Conservation (phyloP, 805 yeast species). For the Sungouiozyma ichnusensis region DNA sequence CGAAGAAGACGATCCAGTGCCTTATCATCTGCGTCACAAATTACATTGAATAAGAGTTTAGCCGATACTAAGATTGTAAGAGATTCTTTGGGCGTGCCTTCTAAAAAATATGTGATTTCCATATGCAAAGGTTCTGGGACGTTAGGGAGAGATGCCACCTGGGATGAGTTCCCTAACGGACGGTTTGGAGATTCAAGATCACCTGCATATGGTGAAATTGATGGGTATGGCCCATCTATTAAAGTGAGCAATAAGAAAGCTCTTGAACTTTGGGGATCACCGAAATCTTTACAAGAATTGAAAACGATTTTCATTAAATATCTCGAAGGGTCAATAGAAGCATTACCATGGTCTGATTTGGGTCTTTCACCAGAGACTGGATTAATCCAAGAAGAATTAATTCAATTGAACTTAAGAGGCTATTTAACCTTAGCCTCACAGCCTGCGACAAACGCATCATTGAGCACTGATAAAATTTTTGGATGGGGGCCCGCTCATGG, state of each 20-base stretch:
- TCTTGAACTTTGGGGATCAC: conserved; percentile 69
- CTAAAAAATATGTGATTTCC: conserved; percentile 53
- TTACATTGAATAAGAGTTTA: conserved; percentile 33
- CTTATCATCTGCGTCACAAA: conserved; percentile 12
- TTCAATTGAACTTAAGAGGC: conserved; percentile 63
- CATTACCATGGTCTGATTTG: conserved; percentile 86
- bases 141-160: conserved; percentile 79
- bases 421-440: conserved; percentile 89
- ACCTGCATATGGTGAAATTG: conserved; percentile 96
- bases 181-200: conserved; percentile 91
- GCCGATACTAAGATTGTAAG: conserved; percentile 8
- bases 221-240: conserved; percentile 90
- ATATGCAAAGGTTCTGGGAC: conserved; percentile 79
- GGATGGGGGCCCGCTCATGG: conserved; percentile 98
- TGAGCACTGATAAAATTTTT: conserved; percentile 72
- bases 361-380: conserved; percentile 85
- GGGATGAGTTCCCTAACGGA: conserved; percentile 97
- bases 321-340: conserved; percentile 61
- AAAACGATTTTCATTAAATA: conserved; percentile 59
- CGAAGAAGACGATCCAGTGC: conserved; percentile 27
- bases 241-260: conserved; percentile 65
- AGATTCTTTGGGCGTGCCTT: conserved; percentile 28
- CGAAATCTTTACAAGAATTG: conserved; percentile 49
- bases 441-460: conserved; percentile 79
- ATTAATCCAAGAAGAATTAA: conserved; percentile 81